Percentiles rank a stretch among this genome's conserved stretches.
Evolutionary conservation across 2,329 filamentous ascomycete species (phyloP).

Genomic region (Ophiostoma sp.): DNA sequence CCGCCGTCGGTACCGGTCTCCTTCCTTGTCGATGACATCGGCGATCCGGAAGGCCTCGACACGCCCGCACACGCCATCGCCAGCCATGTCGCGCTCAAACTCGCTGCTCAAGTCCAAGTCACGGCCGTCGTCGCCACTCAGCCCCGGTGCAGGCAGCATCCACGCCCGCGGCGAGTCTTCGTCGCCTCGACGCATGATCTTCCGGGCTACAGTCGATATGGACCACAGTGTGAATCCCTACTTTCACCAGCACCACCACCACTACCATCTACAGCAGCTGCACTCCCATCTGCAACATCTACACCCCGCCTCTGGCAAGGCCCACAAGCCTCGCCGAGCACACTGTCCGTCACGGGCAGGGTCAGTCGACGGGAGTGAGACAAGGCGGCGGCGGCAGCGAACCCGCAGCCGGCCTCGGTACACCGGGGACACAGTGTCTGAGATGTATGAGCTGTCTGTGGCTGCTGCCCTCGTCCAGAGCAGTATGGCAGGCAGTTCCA

Average conservation of each 20-base stretch:
- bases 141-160: conserved; percentile 10
- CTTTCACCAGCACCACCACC: neutral
- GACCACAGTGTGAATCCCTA: conserved; percentile 14
- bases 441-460: neutral
- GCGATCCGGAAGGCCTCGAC: conserved; percentile 16
- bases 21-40: conserved; percentile 13
- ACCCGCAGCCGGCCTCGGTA: conserved; percentile 20
- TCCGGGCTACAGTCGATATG: conserved; percentile 8
- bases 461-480: neutral
- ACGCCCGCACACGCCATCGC: conserved; percentile 15
- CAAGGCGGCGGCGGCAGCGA: conserved; percentile 18
- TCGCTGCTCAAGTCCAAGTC: conserved; percentile 11
- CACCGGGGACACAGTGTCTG: neutral
- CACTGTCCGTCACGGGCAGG: conserved; percentile 18
- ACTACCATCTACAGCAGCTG: neutral
- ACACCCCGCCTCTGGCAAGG: neutral
- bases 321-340: neutral
- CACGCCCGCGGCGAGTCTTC: conserved; percentile 13
- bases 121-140: conserved; percentile 16
- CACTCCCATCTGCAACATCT: neutral
- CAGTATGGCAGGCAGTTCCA: neutral
- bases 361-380: conserved; percentile 11
- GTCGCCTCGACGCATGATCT: conserved; percentile 17
- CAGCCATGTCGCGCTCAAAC: conserved; percentile 3
- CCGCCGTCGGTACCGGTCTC: conserved; percentile 38